Evolutionary conservation across 306 rosid genomes (phyloP).

Genomic region (Medicago lupulina): DNA sequence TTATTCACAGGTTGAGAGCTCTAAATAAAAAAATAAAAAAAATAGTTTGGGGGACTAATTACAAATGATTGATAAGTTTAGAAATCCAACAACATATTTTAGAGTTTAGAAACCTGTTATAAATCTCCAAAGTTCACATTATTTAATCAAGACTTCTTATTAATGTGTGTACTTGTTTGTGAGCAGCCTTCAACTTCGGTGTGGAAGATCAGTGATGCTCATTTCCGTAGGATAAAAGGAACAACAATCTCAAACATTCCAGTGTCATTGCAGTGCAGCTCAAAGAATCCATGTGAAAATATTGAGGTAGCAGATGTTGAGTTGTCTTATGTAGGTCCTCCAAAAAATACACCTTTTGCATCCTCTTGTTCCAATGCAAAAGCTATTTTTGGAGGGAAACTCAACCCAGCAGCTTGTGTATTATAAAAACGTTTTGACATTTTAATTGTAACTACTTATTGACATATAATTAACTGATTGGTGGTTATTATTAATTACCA

Average conservation of each 20-base stretch:
- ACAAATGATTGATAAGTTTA: too few species aligned
- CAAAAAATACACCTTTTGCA: neutral
- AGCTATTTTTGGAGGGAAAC: conserved; percentile 44
- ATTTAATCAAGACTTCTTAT: too few species aligned
- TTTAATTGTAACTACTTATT: neutral
- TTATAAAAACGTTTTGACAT: neutral
- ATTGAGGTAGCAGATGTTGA: conserved; percentile 55
- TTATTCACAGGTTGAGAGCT: too few species aligned
- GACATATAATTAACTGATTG: neutral
- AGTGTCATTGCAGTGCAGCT: conserved; percentile 63
- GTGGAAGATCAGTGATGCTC: conserved; percentile 66
- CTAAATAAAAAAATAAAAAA: too few species aligned
- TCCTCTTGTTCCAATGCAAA: conserved; percentile 61
- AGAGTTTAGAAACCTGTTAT: too few species aligned
- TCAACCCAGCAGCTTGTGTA: conserved; percentile 56
- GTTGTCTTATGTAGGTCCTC: conserved; percentile 41
- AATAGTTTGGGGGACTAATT: too few species aligned
- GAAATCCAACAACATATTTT: too few species aligned
- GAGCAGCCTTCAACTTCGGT: conserved; percentile 48
- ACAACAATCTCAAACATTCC: conserved; percentile 52
- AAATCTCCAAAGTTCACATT: too few species aligned
- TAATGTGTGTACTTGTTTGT: neutral
- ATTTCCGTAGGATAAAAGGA: conserved; percentile 66
- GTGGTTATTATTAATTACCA: neutral
- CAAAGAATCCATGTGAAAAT: conserved; percentile 49